Evolutionary conservation across 2,329 filamentous ascomycete genomes (phyloP), one percentile per base, ranked within the genome.

Genomic region (Fusarium sp.): DNA sequence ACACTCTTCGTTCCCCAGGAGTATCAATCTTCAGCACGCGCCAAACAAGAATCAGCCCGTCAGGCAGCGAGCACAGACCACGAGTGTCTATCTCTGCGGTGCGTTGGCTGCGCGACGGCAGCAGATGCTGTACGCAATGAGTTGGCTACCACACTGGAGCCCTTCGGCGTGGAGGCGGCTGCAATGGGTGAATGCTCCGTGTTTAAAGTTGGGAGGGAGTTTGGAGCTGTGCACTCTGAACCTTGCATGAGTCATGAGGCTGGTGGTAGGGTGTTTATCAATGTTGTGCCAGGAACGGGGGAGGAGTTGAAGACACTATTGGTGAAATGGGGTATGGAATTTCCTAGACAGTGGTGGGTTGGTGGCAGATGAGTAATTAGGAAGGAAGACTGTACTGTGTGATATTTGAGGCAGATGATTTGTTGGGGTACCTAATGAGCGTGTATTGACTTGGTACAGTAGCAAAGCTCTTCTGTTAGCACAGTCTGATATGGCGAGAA

Each of bases 151-250:
- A 70, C 73, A 0, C 62, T 83, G 6, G 57, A 56, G 3, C 56
- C 49, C 0, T 58, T 78, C 40, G 74, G 73, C 1, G 34, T 36
- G 1, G 63, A 69, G 6, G 63, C 72, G 2, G 73, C 76, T 0
- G 46, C n/a, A 12, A 11, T 56, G 5, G 78, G 79, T 2, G 73
- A 81, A 44, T 79, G 79, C 54, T 75, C 76, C 2, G 75, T 83
- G 26, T 83, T 85, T 38, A 74, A 76, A 14, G 78, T 82, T 20
- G 83, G 83, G 0, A 73, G 74, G 12, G 74, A 77, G 0, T 56
- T 69, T 3, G 83, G 83, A 4, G 81, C 80, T 0, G 74, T 83
- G 9, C 81, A 83, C 55, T 82, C 79, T 11, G 79, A 81, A 56
- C 79, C 78, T 1, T 56, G 65, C n/a, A 79, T 80, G 76, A 73